Percentiles rank a stretch among this genome's conserved stretches.
Conservation (phyloP, 2,329 filamentous ascomycete genomes). For the Clonostachys rosea region DNA sequence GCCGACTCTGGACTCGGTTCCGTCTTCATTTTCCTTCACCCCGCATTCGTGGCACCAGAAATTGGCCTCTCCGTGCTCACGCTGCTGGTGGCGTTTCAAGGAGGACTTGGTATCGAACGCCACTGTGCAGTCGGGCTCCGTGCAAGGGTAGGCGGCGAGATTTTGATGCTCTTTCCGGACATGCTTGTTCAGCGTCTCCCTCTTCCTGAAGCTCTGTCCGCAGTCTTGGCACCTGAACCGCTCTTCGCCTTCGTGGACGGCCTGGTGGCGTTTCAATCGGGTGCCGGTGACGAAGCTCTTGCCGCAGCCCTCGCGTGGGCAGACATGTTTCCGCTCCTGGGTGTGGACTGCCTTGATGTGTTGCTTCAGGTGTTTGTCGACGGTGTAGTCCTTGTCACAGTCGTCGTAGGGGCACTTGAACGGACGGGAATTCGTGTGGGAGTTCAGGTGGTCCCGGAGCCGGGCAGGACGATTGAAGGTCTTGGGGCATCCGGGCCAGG, state of each 20-base stretch:
- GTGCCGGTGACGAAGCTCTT: conserved; percentile 81
- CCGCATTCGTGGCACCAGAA: conserved; percentile 77
- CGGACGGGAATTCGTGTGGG: conserved; percentile 80
- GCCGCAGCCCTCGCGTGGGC: conserved; percentile 66
- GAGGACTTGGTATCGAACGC: conserved; percentile 71
- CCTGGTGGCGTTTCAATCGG: conserved; percentile 69
- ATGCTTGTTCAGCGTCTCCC: conserved; percentile 80
- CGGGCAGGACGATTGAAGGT: conserved; percentile 84
- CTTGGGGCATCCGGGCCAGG: conserved; percentile 70
- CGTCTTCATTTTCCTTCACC: conserved; percentile 24
- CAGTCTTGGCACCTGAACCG: conserved; percentile 73
- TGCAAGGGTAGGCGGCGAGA: conserved; percentile 67
- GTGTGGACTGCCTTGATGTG: conserved; percentile 82
- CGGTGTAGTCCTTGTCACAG: conserved; percentile 81
- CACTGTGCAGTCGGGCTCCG: conserved; percentile 53
- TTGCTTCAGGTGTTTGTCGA: conserved; percentile 80
- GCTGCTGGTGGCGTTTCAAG: conserved; percentile 66
- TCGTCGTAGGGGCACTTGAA: conserved; percentile 65
- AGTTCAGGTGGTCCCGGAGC: conserved; percentile 74
- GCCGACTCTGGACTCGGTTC: conserved; percentile 36
- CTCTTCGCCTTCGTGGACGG: conserved; percentile 71
- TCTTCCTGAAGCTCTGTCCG: conserved; percentile 78
- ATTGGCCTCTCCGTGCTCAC: conserved; percentile 63
- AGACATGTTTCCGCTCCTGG: conserved; percentile 64
- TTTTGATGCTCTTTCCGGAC: conserved; percentile 72